A percentile compares a stretch with the other conserved stretches of the same genome.
phyloP scores from a whole-genome alignment of 345 rosid species.

The Brassica nigra region DNA sequence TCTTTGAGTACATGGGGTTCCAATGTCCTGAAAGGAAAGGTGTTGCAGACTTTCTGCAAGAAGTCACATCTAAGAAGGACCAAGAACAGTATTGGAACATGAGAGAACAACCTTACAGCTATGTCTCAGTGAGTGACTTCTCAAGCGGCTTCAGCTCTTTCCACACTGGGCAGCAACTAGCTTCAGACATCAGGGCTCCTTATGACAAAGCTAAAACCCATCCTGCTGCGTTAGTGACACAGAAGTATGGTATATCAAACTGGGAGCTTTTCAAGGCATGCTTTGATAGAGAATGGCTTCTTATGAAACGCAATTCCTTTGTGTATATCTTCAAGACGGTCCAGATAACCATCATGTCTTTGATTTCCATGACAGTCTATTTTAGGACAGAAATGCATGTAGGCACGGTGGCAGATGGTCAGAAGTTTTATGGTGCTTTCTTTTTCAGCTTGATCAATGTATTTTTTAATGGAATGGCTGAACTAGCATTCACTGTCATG shows the following conservation, averaged over 20 bases:
- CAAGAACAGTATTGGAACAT: constrained; percentile 77
- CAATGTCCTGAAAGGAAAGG: constrained; percentile 74
- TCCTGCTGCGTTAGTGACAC: constrained; percentile 62
- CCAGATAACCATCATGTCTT: constrained; percentile 57
- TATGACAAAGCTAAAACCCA: constrained; percentile 59
- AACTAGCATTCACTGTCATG: constrained; percentile 56
- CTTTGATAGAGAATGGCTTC: constrained; percentile 71
- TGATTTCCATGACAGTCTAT: constrained; percentile 56
- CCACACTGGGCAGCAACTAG: constrained; percentile 51
- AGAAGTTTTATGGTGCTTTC: constrained; percentile 60
- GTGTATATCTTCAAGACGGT: constrained; percentile 59
- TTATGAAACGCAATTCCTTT: constrained; percentile 66
- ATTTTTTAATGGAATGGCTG: constrained; percentile 73
- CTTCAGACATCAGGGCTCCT: constrained; percentile 52
- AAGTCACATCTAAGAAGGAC: constrained; percentile 76
- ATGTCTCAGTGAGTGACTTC: constrained; percentile 54
- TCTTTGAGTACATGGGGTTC: constrained; percentile 74
- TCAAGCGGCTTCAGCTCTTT: constrained; percentile 54
- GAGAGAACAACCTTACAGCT: constrained; percentile 53
- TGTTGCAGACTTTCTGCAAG: constrained; percentile 85
- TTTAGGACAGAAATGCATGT: constrained; percentile 59
- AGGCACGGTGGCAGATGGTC: constrained; percentile 49
- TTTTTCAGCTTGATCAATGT: constrained; percentile 57
- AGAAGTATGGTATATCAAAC: constrained; percentile 69
- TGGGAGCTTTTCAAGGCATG: constrained; percentile 70